Evolutionary conservation across 2,329 filamentous ascomycete genomes (phyloP), one percentile per base, ranked within the genome.

Genomic region (Arthrobotrys musiformis): DNA sequence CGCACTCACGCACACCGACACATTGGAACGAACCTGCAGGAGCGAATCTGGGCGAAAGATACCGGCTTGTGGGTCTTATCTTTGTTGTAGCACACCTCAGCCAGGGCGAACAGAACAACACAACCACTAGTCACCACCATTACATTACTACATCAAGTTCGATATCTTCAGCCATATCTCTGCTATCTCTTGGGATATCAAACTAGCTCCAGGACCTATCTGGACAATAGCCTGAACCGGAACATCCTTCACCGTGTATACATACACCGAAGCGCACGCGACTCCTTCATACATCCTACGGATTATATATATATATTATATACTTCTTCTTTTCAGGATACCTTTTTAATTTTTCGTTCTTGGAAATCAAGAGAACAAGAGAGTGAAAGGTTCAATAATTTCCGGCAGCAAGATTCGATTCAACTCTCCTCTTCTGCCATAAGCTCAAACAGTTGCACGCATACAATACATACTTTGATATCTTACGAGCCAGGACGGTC

Each of bases 61-160:
- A 44, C 58, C 58, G 52, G 19, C 44, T n/a, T 48, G 67, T 73
- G 69, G 70, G 70, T 50, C 70, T 76, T 76, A 76, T 76, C 70
- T 76, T 42, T 54, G 40, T 17, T 35, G 64, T 70, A 60, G 52
- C 60, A 76, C 64, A 68, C 15, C n/a, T 30, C 40, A 63, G 24
- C 26, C 63, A 50, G 58, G 33, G 58, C 64, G 72, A 70, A 77
- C 73, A 52, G 60, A 77, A 52, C 35, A 46, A 40, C 62, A 44
- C 52, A 30, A 67, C 30, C 52, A 26, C 54, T 19, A 13, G 15
- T 37, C 15, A 64, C 26, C 48, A 22, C 61, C 37, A 13, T 4
- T 28, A 50, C 42, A 61, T 74, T 58, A 58, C 44, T 64, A 60
- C 52, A 66, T 66, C 70, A 46, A 28, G 22, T 61, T 61, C 54